These are phyloP conservation scores for Lupinus albus DNA, from an alignment of 306 rosid species.

Conservation along the genomic window DNA sequence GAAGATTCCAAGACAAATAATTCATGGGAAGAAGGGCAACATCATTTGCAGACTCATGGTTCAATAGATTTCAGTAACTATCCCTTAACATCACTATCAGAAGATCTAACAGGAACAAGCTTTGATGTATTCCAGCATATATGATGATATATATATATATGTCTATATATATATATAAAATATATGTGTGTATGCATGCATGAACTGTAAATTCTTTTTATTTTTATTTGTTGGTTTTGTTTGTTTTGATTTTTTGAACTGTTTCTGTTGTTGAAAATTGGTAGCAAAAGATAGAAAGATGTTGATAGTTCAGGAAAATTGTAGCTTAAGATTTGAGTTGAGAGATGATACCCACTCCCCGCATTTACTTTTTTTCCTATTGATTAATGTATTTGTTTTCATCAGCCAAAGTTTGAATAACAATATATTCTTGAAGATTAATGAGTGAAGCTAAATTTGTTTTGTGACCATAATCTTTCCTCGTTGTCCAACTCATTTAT, in stretches of 20 bases:
- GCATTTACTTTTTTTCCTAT: conserved; percentile 27
- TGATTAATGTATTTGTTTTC: conserved; percentile 55
- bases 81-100: conserved; percentile 80
- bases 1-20: conserved; percentile 61
- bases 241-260: conserved; percentile 3
- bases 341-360: conserved; percentile 6
- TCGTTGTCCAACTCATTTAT: conserved; percentile 40
- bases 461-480: conserved; percentile 49
- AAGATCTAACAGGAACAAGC: conserved; percentile 68
- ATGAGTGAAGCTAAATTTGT: conserved; percentile 56
- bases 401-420: conserved; percentile 56
- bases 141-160: neutral
- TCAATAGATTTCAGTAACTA: conserved; percentile 75
- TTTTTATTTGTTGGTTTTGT: neutral
- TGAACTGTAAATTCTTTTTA: conserved; percentile 55
- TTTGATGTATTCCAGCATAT: conserved; percentile 84
- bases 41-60: conserved; percentile 48
- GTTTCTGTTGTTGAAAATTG: conserved; percentile 39
- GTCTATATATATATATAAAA: too few species aligned
- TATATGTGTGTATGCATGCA: too few species aligned
- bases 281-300: conserved; percentile 52
- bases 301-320: conserved; percentile 76
- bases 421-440: conserved; percentile 44
- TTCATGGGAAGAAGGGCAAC: conserved; percentile 56
- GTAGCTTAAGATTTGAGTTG: conserved; percentile 57